These are phyloP conservation scores for Phyllosticta capitalensis DNA, from an alignment of 2,329 filamentous ascomycete species.

Conservation along the genomic window DNA sequence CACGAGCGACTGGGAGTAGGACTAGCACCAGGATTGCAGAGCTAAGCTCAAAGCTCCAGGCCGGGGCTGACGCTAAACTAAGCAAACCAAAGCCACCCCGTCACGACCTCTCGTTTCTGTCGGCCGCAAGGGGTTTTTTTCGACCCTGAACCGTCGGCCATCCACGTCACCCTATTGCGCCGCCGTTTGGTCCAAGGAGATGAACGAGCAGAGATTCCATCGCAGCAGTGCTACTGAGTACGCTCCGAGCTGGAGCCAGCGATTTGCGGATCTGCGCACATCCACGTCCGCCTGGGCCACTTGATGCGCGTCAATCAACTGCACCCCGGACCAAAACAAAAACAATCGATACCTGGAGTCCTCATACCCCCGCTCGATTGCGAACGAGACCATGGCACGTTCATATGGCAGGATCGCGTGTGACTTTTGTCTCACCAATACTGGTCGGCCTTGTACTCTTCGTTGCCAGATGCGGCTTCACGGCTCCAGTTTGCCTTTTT, in stretches of 20 bases:
- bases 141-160: neutral
- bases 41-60: too few relatives aligned
- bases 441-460: neutral
- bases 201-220: neutral
- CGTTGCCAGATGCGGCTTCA: neutral
- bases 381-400: neutral
- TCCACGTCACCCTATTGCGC: neutral
- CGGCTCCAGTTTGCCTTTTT: neutral
- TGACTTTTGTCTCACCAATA: neutral
- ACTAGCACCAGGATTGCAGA: neutral
- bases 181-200: neutral
- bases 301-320: neutral
- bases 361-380: neutral
- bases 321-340: neutral
- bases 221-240: neutral
- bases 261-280: neutral
- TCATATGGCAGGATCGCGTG: neutral
- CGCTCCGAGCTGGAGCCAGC: neutral
- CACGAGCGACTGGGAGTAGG: neutral
- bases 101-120: neutral
- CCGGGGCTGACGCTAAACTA: too few relatives aligned
- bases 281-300: neutral
- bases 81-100: neutral
- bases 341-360: neutral
- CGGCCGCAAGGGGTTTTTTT: neutral